Evolutionary conservation across 768 basidiomycete genomes (phyloP).

Genomic region (Rhodotorula sphaerocarpa): DNA sequence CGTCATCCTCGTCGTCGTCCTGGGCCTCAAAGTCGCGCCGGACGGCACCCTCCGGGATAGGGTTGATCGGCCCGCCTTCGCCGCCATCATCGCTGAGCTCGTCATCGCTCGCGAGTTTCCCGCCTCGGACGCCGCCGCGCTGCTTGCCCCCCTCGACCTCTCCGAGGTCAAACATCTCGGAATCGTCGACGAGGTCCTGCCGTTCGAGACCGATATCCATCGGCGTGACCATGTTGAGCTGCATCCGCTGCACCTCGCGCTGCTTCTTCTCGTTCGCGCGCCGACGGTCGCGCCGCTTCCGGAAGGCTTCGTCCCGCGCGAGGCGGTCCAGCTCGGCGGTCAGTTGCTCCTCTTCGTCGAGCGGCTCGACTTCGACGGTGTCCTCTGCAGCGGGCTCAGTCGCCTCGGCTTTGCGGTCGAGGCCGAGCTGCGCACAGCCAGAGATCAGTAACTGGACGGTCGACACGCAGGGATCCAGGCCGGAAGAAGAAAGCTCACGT

Average conservation of each 20-base stretch:
- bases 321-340: conserved; percentile 70
- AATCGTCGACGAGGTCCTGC: conserved; percentile 65
- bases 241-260: conserved; percentile 85
- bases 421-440: conserved; percentile 55
- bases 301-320: conserved; percentile 64
- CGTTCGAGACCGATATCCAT: conserved; percentile 87
- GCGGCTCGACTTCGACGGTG: conserved; percentile 41
- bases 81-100: conserved; percentile 44
- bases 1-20: conserved; percentile 52
- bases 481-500: conserved; percentile 50
- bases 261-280: conserved; percentile 79
- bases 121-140: conserved; percentile 44
- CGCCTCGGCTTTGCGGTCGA: conserved; percentile 70
- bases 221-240: conserved; percentile 95
- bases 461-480: neutral
- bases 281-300: conserved; percentile 69
- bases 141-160: conserved; percentile 51
- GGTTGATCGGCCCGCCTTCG: conserved; percentile 35
- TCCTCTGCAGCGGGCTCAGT: conserved; percentile 67
- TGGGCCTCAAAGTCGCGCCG: conserved; percentile 42
- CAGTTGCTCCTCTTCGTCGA: conserved; percentile 83
- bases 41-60: conserved; percentile 30
- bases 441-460: neutral
- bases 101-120: conserved; percentile 44
- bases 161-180: conserved; percentile 80